Evolutionary conservation across 495 filamentous ascomycete genomes (phyloP).

Genomic region (Amphirosellinia nigrospora): DNA sequence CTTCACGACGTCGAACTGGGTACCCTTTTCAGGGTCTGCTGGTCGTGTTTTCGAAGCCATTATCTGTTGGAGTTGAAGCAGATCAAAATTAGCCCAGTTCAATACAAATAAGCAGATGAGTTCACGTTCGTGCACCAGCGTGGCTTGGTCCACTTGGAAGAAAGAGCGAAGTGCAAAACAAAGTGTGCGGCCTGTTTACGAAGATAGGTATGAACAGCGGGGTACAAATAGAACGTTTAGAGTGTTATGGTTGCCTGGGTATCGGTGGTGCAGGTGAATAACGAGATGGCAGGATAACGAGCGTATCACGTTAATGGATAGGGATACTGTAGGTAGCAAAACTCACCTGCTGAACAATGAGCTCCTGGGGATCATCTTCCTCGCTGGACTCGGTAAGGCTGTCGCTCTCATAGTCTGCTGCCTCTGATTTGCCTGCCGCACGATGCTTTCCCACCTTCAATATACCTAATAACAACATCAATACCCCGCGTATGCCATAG

Average conservation of each 20-base stretch:
- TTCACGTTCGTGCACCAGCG: not conserved
- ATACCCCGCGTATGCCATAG: not conserved
- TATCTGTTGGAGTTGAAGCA: constrained; percentile 58
- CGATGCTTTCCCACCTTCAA: constrained; percentile 4
- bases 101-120: constrained; percentile 47
- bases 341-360: constrained; percentile 18
- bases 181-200: not conserved
- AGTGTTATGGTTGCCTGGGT: not conserved
- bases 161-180: not conserved
- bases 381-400: constrained; percentile 22
- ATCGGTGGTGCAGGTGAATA: not conserved
- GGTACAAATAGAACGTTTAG: not conserved
- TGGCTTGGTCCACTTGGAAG: not conserved
- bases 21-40: constrained; percentile 57
- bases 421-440: constrained; percentile 17
- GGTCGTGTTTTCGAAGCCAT: constrained; percentile 24
- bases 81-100: constrained; percentile 52
- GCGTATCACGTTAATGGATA: not conserved
- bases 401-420: constrained; percentile 15
- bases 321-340: not conserved
- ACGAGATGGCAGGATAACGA: not conserved
- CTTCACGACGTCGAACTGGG: constrained; percentile 67
- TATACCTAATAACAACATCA: constrained; percentile 13
- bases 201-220: not conserved
- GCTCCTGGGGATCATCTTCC: constrained; percentile 19